Evolutionary conservation across 176 grass and related monocot genomes (phyloP).

Genomic region (Bromus sterilis): DNA sequence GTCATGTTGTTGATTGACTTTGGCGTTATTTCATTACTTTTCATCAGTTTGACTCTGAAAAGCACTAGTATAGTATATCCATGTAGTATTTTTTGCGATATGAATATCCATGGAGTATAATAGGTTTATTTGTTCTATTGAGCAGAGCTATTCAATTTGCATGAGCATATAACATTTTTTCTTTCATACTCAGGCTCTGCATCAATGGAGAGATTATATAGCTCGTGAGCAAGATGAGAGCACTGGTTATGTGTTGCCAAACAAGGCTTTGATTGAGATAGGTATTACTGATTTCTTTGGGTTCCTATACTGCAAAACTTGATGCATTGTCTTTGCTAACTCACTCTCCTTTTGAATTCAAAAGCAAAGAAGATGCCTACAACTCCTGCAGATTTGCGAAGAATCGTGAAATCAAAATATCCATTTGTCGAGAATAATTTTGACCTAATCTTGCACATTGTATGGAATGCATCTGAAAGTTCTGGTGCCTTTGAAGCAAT

Average conservation of each 20-base stretch:
- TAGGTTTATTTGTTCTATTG: background rate
- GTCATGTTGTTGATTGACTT: background rate
- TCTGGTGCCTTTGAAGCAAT: constrained; percentile 51
- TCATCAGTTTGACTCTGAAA: background rate
- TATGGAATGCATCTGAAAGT: constrained; percentile 50
- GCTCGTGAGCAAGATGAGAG: constrained; percentile 88
- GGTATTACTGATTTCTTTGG: constrained; percentile 36
- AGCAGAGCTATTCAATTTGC: background rate
- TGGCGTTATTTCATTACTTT: background rate
- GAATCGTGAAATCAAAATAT: constrained; percentile 69
- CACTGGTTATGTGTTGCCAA: constrained; percentile 92
- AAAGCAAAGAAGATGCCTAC: constrained; percentile 85
- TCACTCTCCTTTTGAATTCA: constrained; percentile 22
- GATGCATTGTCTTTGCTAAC: constrained; percentile 12
- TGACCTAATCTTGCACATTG: constrained; percentile 29
- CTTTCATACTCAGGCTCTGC: constrained; percentile 47
- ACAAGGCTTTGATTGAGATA: constrained; percentile 90
- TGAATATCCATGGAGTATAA: background rate
- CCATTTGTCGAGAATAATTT: constrained; percentile 66
- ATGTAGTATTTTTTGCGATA: too few relatives aligned
- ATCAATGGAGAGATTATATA: constrained; percentile 76
- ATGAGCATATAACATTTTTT: background rate
- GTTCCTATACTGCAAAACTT: background rate
- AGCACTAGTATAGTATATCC: background rate
- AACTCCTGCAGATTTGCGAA: constrained; percentile 50